Percentiles rank a stretch among this genome's conserved stretches.
Conservation (phyloP, 192 early-diverging fungal genomes). For the Dimargaris cristalligena region DNA sequence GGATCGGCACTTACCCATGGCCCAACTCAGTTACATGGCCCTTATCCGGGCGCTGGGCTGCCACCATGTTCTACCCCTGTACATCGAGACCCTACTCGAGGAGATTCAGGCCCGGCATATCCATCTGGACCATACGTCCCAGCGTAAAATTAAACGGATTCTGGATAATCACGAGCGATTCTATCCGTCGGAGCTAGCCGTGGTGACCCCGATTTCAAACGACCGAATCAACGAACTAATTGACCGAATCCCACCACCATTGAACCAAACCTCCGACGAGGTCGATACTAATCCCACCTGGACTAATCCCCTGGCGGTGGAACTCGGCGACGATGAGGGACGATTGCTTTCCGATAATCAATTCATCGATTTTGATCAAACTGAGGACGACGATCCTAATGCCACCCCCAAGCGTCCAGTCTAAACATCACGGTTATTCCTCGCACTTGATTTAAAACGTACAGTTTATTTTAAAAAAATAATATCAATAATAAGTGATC, state of each 20-base stretch:
- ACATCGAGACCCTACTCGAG: neutral
- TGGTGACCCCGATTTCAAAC: neutral
- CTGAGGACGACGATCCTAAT: no score
- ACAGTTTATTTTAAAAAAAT: no score
- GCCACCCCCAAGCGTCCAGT: no score
- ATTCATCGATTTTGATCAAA: no score
- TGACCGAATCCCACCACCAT: neutral
- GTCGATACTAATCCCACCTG: no score
- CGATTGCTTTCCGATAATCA: no score
- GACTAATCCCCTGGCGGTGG: no score
- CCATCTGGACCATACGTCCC: neutral
- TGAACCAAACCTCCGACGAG: no score
- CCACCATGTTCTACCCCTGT: slow-evolving; percentile 4
- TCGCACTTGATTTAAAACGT: no score
- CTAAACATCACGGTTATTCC: no score
- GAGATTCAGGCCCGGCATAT: neutral
- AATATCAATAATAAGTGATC: no score
- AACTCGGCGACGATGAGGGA: no score
- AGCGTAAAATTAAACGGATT: slow-evolving; percentile 6
- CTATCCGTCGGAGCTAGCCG: neutral
- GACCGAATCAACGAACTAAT: slow-evolving; percentile 4
- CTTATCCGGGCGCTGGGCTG: neutral
- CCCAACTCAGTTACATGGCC: neutral
- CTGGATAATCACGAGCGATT: slow-evolving; percentile 3
- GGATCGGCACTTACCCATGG: neutral